phyloP scores from a whole-genome alignment of 805 yeast species.

The Lachancea nothofagi region DNA sequence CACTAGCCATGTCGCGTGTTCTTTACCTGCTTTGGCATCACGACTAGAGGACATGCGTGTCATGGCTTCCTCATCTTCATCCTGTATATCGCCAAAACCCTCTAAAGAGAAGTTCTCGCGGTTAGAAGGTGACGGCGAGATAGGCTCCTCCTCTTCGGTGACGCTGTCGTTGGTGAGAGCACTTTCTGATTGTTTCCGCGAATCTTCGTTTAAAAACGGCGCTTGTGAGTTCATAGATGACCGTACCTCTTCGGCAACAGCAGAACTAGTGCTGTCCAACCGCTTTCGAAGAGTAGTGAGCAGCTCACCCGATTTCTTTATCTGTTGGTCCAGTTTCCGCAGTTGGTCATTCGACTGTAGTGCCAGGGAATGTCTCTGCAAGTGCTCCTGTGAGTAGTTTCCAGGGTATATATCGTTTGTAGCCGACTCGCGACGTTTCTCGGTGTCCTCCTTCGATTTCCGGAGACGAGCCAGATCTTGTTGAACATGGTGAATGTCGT shows the following conservation, averaged over 20 bases:
- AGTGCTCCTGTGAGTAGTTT: constrained; percentile 33
- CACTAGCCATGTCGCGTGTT: constrained; percentile 34
- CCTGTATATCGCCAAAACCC: constrained; percentile 19
- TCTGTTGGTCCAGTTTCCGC: constrained; percentile 28
- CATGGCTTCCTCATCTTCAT: constrained; percentile 37
- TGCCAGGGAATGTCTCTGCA: constrained; percentile 32
- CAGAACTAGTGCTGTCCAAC: constrained; percentile 16
- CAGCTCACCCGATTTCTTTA: constrained; percentile 27
- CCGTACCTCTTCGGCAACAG: constrained; percentile 1
- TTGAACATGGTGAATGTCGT: constrained; percentile 22
- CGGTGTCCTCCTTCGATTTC: constrained; percentile 24
- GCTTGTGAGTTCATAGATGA: not conserved
- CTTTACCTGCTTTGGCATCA: constrained; percentile 12
- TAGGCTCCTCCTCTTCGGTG: not conserved
- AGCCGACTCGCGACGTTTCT: constrained; percentile 24
- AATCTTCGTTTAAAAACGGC: not conserved
- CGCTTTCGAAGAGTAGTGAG: constrained; percentile 21
- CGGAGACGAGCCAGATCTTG: constrained; percentile 19
- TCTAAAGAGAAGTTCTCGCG: constrained; percentile 1
- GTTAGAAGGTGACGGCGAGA: constrained; percentile 5
- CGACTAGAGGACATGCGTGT: constrained; percentile 21
- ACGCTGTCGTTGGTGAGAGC: constrained; percentile 2
- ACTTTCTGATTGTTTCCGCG: not conserved
- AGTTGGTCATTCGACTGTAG: constrained; percentile 31
- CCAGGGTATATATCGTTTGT: constrained; percentile 31